A percentile compares a stretch with the other conserved stretches of the same genome.
Evolutionary conservation across 805 yeast genomes (phyloP).

Genomic region (Tetrapisispora taiwanensis): DNA sequence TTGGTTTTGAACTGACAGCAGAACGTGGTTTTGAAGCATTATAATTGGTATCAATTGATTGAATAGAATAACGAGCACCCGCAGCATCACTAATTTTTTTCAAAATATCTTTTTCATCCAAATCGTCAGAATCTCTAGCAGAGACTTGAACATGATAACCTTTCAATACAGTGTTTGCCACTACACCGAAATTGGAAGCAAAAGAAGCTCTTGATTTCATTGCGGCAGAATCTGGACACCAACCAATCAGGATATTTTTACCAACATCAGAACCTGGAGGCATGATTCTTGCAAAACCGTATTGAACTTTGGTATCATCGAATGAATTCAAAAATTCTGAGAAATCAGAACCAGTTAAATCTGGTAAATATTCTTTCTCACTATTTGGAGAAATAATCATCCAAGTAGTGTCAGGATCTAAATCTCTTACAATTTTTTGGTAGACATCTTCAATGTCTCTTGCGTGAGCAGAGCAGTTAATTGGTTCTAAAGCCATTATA

Average conservation of each 20-base stretch:
- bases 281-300: constrained; percentile 76
- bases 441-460: constrained; percentile 66
- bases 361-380: constrained; percentile 34
- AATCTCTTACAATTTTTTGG: constrained; percentile 65
- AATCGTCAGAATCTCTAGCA: constrained; percentile 88
- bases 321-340: constrained; percentile 72
- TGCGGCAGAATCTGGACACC: constrained; percentile 97
- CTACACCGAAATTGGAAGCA: constrained; percentile 68
- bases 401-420: constrained; percentile 56
- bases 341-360: constrained; percentile 50
- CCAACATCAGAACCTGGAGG: constrained; percentile 88
- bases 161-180: constrained; percentile 48
- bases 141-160: constrained; percentile 95
- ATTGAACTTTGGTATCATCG: constrained; percentile 80
- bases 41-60: constrained; percentile 20
- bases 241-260: constrained; percentile 77
- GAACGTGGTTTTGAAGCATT: constrained; percentile 28
- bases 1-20: constrained; percentile 21
- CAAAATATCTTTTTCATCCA: constrained; percentile 67
- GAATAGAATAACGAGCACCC: constrained; percentile 86
- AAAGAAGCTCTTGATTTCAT: constrained; percentile 62
- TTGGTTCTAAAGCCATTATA: constrained; percentile 35
- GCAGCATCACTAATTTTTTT: constrained; percentile 80
- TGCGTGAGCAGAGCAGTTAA: constrained; percentile 57
- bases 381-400: constrained; percentile 71